Base-by-base conservation (phyloP, 176 grass and related monocot species). In the Triticum urartu region DNA sequence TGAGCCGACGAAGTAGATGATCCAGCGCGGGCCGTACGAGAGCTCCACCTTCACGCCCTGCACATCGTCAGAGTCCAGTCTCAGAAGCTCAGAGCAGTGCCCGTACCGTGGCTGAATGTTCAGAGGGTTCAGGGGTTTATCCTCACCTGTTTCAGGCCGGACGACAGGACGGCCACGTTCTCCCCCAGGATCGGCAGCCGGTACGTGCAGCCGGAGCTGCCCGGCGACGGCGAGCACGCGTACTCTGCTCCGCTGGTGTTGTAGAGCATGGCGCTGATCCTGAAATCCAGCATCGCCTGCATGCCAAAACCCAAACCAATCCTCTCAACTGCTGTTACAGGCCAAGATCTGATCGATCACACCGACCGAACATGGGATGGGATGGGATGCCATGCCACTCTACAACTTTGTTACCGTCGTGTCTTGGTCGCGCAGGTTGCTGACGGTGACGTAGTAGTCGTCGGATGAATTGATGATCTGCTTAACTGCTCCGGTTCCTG, bases 11-110 rank as follows among this genome's bases (percentile, higher is more conserved):
- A 91, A 83, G 79, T 94, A 94, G 68, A 88, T 79, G 9, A 89
- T 35, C 95, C 88, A 97, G 47, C 90, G 83, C 25, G 95, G 89
- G 28, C 67, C 87, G 85, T 93, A 97, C n/a, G 87, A 88, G n/a
- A 93, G 75, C 2, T 50, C 14, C 72, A 75, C 43, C 22, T 61
- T 94, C 52, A 94, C 76, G 38, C 72, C 72, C 4, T 64, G 87
- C 78, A 1, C 26, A 26, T 87, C 80, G 77, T 85, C 87, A 93
- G 84, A 73, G 47, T 35, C 32, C 26, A 13, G 10, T 61, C 11
- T 50, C 3, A 88, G 12, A 70, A 2, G 13, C 11, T 22, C 3
- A 70, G 5, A 70, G 1, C 52, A 79, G 6, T 10, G 36, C 5
- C 8, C 64, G 36, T 9, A 45, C 64, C 24, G n/a, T 5, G 2